phyloP scores from a whole-genome alignment of 345 rosid species.

The Erodium maritimum region DNA sequence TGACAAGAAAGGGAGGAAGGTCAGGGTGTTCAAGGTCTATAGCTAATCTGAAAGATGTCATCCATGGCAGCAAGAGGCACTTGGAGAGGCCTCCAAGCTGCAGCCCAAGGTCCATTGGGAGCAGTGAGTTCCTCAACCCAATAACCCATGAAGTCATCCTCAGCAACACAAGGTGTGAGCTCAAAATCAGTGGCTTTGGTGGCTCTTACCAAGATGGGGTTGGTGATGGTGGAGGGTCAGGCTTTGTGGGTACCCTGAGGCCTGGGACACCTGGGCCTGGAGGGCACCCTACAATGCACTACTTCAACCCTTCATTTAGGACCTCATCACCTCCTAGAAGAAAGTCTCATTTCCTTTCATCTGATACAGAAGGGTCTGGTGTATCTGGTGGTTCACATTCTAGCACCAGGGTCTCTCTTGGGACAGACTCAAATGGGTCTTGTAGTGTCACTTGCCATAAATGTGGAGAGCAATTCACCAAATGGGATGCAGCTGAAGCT shows the following conservation, averaged over 20 bases:
- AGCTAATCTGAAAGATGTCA: slow-evolving; percentile 94
- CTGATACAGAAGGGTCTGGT: slow-evolving; percentile 47
- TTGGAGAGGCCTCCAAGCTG: slow-evolving; percentile 81
- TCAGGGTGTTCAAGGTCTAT: slow-evolving; percentile 98
- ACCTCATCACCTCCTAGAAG: slow-evolving; percentile 36
- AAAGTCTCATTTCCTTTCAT: slow-evolving; percentile 32
- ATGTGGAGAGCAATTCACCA: slow-evolving; percentile 88
- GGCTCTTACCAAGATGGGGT: slow-evolving; percentile 11
- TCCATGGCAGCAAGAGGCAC: slow-evolving; percentile 96
- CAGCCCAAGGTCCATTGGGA: slow-evolving; percentile 96
- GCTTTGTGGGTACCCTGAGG: slow-evolving; percentile 66
- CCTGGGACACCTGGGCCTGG: slow-evolving; percentile 92
- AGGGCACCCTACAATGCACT: slow-evolving; percentile 56
- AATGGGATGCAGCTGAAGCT: slow-evolving; percentile 91
- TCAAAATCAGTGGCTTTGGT: slow-evolving; percentile 79
- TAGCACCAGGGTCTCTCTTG: slow-evolving; percentile 48
- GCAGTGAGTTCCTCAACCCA: slow-evolving; percentile 98
- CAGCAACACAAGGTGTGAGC: slow-evolving; percentile 87
- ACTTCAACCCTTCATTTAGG: slow-evolving; percentile 52
- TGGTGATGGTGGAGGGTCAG: slow-evolving; percentile 28
- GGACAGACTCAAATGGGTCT: slow-evolving; percentile 42
- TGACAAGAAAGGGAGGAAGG: slow-evolving; percentile 59
- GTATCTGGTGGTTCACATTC: slow-evolving; percentile 22
- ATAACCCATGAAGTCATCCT: slow-evolving; percentile 90
- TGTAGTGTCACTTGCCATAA: slow-evolving; percentile 74